Evolutionary conservation across 768 basidiomycete species (phyloP).

Genomic region (Lactarius indigo): DNA sequence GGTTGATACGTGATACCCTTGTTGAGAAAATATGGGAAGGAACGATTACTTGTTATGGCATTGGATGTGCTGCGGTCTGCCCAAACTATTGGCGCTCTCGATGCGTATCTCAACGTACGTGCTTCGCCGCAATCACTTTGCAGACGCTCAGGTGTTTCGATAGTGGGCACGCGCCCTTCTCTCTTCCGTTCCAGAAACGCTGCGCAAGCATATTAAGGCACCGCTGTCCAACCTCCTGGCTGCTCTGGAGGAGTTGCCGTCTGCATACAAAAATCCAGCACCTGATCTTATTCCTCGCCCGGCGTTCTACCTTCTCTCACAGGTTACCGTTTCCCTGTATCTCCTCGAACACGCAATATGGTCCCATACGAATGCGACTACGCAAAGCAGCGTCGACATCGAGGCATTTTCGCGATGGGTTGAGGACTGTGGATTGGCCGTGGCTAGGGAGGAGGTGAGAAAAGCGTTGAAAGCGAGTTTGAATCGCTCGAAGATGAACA

Average conservation of each 20-base stretch:
- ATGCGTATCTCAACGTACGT: conserved; percentile 50
- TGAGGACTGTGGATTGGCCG: conserved; percentile 36
- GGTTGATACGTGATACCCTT: conserved; percentile 59
- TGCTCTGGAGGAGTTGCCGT: conserved; percentile 40
- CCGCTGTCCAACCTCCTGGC: conserved; percentile 32
- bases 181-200: conserved; percentile 38
- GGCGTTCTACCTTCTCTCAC: conserved; percentile 55
- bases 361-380: conserved; percentile 37
- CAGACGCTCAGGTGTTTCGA: conserved; percentile 9
- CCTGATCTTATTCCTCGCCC: conserved; percentile 52
- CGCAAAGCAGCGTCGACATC: conserved; percentile 40
- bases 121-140: neutral
- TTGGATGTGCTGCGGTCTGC: conserved; percentile 62
- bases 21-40: conserved; percentile 88
- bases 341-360: conserved; percentile 70
- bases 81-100: conserved; percentile 41
- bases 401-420: conserved; percentile 57
- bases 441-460: conserved; percentile 29
- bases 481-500: neutral
- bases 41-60: conserved; percentile 59
- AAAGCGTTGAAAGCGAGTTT: conserved; percentile 10
- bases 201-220: conserved; percentile 32
- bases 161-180: conserved; percentile 54
- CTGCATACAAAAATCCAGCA: conserved; percentile 41
- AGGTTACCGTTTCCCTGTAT: conserved; percentile 49